Conservation (phyloP, 1,284 basidiomycete species). For the Ceratobasidium sp. region DNA sequence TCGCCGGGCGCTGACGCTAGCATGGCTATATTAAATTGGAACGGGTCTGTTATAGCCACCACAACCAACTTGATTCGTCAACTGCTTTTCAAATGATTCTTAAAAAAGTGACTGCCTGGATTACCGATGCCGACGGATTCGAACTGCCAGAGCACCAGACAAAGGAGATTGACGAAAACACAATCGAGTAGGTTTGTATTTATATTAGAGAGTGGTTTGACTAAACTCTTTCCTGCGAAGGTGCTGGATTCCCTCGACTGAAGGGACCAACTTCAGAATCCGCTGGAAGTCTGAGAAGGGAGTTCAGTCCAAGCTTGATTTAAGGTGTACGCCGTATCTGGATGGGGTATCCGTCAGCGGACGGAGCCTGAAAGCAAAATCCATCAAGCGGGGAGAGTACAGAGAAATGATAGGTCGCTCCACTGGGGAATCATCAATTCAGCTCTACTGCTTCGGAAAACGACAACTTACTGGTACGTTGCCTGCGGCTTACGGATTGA, state of each 20-base stretch:
- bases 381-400: no score
- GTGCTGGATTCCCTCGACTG: conserved; percentile 6
- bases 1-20: not conserved
- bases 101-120: not conserved
- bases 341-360: no score
- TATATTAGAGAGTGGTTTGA: not conserved
- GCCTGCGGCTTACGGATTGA: no score
- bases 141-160: not conserved
- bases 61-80: not conserved
- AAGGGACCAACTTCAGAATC: conserved; percentile 19
- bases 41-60: not conserved
- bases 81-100: conserved; percentile 6
- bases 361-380: no score
- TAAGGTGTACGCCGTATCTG: no score
- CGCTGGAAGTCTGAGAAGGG: not conserved
- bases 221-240: not conserved
- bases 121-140: not conserved
- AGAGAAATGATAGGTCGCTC: no score
- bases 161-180: conserved; percentile 5
- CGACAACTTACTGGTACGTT: conserved; percentile 8
- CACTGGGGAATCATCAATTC: not conserved
- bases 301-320: no score
- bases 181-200: conserved; percentile 16
- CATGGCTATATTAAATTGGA: not conserved
- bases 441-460: not conserved